Evolutionary conservation across 257 asterid species (phyloP), one percentile per base, ranked within the genome.

Genomic region (Salvia splendens): DNA sequence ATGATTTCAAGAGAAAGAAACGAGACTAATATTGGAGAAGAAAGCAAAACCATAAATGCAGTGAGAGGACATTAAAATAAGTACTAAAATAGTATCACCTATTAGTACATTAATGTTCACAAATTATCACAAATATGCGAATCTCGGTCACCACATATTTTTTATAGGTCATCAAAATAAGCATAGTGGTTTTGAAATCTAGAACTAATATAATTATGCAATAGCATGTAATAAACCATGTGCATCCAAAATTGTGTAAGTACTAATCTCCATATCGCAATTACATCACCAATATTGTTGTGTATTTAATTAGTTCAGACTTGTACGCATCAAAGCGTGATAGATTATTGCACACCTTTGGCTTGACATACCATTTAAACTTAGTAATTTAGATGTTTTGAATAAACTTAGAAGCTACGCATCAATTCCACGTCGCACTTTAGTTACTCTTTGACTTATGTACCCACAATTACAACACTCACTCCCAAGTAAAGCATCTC

Each of bases 341-440:
- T 24, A 17, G 30, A 57, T 2, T 8, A 36, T 8, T 38, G 15
- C 2, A 64, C 20, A 43, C 56, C 16, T 59, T 56, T 15, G 63
- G 32, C 66, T 28, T 33, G 54, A 52, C 33, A 49, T 10, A 48
- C 16, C 35, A 1, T 59, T 47, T n/a, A n/a, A n/a, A 30, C 17
- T 65, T 68, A n/a, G 17, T 38, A 5, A 12, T 28, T 51, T 74
- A 8, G 16, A 11, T 61, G 53, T 72, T 53, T 77, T 73, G 64
- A 70, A 71, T 58, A 67, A 81, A 61, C 94, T 85, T 90, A 52
- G 81, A 91, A 86, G 95, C 95, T 69, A 91, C 89, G 97, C 95
- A 80, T 86, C 86, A 64, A 73, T 77, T 85, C 87, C 66, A 81
- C 86, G 72, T 88, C 82, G 62, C 83, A 73, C 89, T 67, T 65